Evolutionary conservation across 2,329 filamentous ascomycete species (phyloP).

Genomic region (Cladosporium phlei): DNA sequence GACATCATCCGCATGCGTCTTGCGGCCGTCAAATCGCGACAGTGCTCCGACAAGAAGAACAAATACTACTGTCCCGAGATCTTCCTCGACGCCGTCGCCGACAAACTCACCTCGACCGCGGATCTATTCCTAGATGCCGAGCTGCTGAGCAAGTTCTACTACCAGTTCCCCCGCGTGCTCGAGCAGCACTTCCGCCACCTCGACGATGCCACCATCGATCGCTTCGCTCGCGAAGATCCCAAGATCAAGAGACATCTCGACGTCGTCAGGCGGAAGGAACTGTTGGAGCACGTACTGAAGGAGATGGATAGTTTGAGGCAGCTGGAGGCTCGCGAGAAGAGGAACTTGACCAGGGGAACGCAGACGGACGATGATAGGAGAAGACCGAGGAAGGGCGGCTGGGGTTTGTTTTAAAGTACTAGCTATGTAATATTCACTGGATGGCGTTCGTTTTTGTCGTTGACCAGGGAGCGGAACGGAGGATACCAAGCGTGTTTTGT

Average conservation of each 20-base stretch:
- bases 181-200: conserved; percentile 74
- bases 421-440: neutral
- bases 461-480: neutral
- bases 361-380: conserved; percentile 24
- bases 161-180: conserved; percentile 87
- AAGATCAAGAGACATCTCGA: conserved; percentile 86
- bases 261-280: conserved; percentile 83
- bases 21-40: conserved; percentile 80
- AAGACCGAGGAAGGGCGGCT: conserved; percentile 28
- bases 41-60: conserved; percentile 77
- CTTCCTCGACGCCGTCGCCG: conserved; percentile 94
- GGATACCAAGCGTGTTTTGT: conserved; percentile 2
- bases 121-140: conserved; percentile 98
- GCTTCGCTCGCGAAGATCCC: conserved; percentile 87
- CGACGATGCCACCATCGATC: conserved; percentile 70
- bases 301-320: conserved; percentile 92
- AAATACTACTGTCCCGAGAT: conserved; percentile 97
- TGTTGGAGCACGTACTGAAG: conserved; percentile 84
- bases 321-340: conserved; percentile 69
- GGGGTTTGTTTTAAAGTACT: conserved; percentile 29
- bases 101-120: conserved; percentile 89
- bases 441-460: neutral
- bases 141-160: conserved; percentile 93
- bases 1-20: conserved; percentile 89
- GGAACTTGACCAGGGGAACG: conserved; percentile 40